These are phyloP conservation scores for Calycina marina DNA, from an alignment of 2,329 filamentous ascomycete species.

Conservation along the genomic window DNA sequence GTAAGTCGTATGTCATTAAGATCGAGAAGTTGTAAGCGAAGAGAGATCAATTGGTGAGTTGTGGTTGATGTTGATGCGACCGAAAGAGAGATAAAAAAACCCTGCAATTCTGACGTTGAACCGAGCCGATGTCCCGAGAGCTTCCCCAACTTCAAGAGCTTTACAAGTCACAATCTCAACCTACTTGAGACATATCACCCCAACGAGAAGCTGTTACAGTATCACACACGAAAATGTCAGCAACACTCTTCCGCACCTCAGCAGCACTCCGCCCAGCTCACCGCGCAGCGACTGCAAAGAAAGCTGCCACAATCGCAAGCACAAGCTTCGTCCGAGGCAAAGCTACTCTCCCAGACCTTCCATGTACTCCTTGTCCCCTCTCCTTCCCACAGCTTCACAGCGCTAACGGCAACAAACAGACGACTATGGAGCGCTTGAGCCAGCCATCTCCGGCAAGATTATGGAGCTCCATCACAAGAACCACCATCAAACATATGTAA, in stretches of 20 bases:
- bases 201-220: too few relatives aligned
- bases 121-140: too few relatives aligned
- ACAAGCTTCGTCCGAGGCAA: constrained; percentile 73
- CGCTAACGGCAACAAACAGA: constrained; percentile 35
- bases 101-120: too few relatives aligned
- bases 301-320: constrained; percentile 50
- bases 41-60: too few relatives aligned
- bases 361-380: constrained; percentile 36
- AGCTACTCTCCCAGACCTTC: constrained; percentile 81
- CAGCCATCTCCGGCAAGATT: constrained; percentile 70
- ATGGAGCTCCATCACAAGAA: constrained; percentile 94
- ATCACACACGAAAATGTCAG: constrained; percentile 68
- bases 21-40: too few relatives aligned
- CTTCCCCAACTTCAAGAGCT: constrained; percentile 1
- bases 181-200: too few relatives aligned
- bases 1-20: too few relatives aligned
- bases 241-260: constrained; percentile 58
- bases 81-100: too few relatives aligned
- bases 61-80: too few relatives aligned
- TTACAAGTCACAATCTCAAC: not conserved
- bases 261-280: constrained; percentile 56
- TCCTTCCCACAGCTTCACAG: not conserved
- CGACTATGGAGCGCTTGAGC: constrained; percentile 92
- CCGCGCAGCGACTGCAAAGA: constrained; percentile 48
- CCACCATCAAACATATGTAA: constrained; percentile 91